phyloP scores from a whole-genome alignment of 768 basidiomycete genomes.

The Kwoniella newhampshirensis region DNA sequence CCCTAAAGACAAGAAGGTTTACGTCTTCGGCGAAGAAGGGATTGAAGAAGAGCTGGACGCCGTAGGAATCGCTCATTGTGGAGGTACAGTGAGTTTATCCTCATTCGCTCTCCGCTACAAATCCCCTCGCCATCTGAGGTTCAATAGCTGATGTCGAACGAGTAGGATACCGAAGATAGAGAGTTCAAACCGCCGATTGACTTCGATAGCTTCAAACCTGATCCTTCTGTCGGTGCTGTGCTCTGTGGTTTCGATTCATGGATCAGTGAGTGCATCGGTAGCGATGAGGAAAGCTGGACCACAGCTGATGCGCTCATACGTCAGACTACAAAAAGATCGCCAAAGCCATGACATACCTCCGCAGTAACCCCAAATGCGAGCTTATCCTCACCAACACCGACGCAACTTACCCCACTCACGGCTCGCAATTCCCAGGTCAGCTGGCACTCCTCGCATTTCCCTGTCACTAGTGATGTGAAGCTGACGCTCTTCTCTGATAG shows the following conservation, averaged over 20 bases:
- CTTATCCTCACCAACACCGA: constrained; percentile 93
- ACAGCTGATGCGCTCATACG: background rate
- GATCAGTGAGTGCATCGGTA: constrained; percentile 63
- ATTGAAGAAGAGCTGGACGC: constrained; percentile 88
- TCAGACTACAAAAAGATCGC: constrained; percentile 83
- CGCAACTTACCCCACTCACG: constrained; percentile 75
- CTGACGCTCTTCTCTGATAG: constrained; percentile 21
- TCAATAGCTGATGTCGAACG: background rate
- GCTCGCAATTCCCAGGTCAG: constrained; percentile 74
- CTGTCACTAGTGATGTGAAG: background rate
- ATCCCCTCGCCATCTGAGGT: background rate
- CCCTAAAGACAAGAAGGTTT: constrained; percentile 88
- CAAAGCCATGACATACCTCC: constrained; percentile 87
- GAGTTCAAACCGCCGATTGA: constrained; percentile 62
- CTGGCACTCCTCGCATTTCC: background rate
- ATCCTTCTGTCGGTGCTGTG: constrained; percentile 82
- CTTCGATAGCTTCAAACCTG: constrained; percentile 61
- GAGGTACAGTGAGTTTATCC: constrained; percentile 71
- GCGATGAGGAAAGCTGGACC: background rate
- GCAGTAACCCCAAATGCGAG: constrained; percentile 70
- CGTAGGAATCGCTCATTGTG: constrained; percentile 75
- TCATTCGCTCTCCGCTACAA: background rate
- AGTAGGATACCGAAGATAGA: constrained; percentile 79
- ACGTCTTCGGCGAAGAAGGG: constrained; percentile 88
- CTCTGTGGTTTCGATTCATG: constrained; percentile 85